Percentiles rank a stretch among this genome's conserved stretches.
These are phyloP conservation scores for Cupressus sempervirens DNA, from an alignment of 75 land plant genomes.

Conservation along the genomic window DNA sequence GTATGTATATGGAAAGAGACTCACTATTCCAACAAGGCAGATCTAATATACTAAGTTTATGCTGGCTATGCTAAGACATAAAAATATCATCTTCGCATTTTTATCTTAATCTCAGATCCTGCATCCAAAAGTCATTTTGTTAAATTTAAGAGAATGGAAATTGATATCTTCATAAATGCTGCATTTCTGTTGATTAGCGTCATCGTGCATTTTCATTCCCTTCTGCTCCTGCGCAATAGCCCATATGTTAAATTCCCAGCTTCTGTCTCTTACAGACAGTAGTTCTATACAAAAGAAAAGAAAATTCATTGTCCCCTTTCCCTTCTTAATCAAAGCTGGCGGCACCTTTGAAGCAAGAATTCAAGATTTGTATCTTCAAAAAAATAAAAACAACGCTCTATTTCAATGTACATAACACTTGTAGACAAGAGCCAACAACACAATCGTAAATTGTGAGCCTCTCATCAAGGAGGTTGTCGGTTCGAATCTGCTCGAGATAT, in stretches of 20 bases:
- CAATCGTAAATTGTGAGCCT: too few species aligned
- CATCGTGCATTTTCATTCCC: neutral
- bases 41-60: neutral
- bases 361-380: too few species aligned
- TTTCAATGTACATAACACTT: neutral
- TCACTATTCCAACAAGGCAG: neutral
- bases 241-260: neutral
- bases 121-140: neutral
- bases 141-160: neutral
- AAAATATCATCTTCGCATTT: neutral
- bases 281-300: neutral
- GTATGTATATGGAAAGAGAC: neutral
- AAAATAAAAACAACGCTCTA: neutral
- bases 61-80: neutral
- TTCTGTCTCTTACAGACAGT: neutral
- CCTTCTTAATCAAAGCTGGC: neutral
- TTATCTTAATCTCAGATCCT: too few species aligned
- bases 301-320: neutral
- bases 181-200: neutral
- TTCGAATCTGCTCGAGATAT: too few species aligned
- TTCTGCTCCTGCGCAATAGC: neutral
- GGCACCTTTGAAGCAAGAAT: neutral
- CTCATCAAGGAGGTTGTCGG: too few species aligned
- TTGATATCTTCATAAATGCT: neutral
- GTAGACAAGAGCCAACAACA: too few species aligned